Conservation (phyloP, 306 rosid genomes). For the peach (Prunus persica) region DNA sequence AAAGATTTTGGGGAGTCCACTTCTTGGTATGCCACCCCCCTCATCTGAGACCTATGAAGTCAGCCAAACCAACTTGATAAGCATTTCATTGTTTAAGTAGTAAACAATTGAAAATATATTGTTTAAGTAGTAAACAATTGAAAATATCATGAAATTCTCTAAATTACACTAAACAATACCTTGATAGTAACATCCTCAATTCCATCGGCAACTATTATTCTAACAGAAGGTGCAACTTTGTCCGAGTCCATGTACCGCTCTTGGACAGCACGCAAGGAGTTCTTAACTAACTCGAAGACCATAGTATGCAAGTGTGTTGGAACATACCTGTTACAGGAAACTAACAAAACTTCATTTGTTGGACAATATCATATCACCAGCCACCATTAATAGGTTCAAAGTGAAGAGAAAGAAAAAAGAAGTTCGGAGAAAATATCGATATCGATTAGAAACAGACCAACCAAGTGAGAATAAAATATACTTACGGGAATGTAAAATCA, state of each 20-base stretch:
- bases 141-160: background rate
- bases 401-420: background rate
- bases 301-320: conserved; percentile 92
- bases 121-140: background rate
- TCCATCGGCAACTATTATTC: conserved; percentile 93
- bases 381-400: background rate
- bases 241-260: conserved; percentile 81
- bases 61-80: conserved; percentile 24
- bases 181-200: conserved; percentile 85
- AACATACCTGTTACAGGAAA: conserved; percentile 59
- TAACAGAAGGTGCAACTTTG: conserved; percentile 63
- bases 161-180: conserved; percentile 21
- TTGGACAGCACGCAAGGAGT: conserved; percentile 95
- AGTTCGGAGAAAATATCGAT: background rate
- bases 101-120: background rate
- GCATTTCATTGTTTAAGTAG: background rate
- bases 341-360: conserved; percentile 11
- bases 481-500: conserved; percentile 90
- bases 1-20: conserved; percentile 75
- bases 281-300: conserved; percentile 96
- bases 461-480: conserved; percentile 11
- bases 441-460: conserved; percentile 12
- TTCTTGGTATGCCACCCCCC: conserved; percentile 87
- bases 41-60: conserved; percentile 68
- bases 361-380: background rate